Evolutionary conservation across 2,329 filamentous ascomycete species (phyloP).

Genomic region (Exophiala bonariae): DNA sequence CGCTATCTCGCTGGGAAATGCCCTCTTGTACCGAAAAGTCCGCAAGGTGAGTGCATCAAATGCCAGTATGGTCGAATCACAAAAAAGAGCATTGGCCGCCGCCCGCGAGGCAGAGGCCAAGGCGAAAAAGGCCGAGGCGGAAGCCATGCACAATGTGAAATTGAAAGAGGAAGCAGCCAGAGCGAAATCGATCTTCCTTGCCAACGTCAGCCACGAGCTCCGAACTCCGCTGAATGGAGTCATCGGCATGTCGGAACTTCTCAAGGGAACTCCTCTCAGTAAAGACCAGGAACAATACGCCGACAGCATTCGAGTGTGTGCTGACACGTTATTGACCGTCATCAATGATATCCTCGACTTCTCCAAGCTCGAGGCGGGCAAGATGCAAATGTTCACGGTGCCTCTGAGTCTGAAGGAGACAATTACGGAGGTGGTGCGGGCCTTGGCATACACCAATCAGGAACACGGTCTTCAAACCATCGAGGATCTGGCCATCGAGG

Average conservation of each 20-base stretch:
- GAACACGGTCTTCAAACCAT: conserved; percentile 61
- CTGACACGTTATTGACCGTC: conserved; percentile 43
- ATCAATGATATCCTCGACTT: conserved; percentile 49
- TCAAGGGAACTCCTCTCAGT: conserved; percentile 39
- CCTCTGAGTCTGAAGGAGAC: conserved; percentile 73
- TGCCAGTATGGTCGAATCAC: conserved; percentile 64
- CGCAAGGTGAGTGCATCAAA: conserved; percentile 65
- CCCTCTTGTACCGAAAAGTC: conserved; percentile 61
- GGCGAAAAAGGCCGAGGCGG: conserved; percentile 63
- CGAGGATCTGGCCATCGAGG: conserved; percentile 65
- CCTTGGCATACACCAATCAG: conserved; percentile 63
- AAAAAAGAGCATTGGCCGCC: conserved; percentile 62
- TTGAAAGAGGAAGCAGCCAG: conserved; percentile 67
- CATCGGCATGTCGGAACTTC: conserved; percentile 42
- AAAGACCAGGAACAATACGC: conserved; percentile 43
- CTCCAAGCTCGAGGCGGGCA: conserved; percentile 58
- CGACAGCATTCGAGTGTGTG: conserved; percentile 43
- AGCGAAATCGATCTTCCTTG: conserved; percentile 48
- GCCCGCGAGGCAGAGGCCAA: conserved; percentile 64
- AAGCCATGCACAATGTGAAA: conserved; percentile 65
- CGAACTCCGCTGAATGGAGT: conserved; percentile 46
- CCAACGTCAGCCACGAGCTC: conserved; percentile 46
- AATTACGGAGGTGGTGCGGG: conserved; percentile 64
- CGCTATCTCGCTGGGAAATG: conserved; percentile 64
- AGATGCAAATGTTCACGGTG: conserved; percentile 70